phyloP scores from a whole-genome alignment of 2,329 filamentous ascomycete species.

The Calonectria pauciramosa region DNA sequence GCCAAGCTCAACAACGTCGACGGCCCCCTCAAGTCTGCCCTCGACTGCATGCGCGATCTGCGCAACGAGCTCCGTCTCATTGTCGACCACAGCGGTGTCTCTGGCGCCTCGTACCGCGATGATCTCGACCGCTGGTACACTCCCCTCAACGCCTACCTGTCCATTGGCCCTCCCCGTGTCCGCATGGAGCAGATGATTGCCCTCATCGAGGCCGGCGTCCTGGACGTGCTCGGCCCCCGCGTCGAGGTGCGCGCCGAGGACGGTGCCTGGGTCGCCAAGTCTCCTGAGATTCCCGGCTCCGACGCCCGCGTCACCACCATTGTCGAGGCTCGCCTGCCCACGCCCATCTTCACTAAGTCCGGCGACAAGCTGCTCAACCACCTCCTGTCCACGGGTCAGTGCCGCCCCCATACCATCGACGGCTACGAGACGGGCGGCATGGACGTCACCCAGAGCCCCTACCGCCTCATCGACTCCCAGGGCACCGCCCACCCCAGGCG shows the following conservation, averaged over 20 bases:
- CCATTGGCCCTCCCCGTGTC: not conserved
- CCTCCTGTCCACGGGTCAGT: not conserved
- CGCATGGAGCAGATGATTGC: conserved; percentile 11
- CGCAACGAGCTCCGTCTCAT: conserved; percentile 10
- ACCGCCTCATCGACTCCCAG: not conserved
- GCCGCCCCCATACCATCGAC: not conserved
- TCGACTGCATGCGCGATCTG: conserved; percentile 10
- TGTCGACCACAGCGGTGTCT: not conserved
- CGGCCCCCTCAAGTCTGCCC: not conserved
- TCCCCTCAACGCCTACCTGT: not conserved
- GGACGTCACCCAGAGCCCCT: conserved; percentile 5
- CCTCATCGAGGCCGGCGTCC: not conserved
- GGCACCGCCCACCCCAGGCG: not conserved
- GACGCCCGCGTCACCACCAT: not conserved
- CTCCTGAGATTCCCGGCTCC: not conserved
- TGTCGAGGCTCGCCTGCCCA: not conserved
- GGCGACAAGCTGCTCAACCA: not conserved
- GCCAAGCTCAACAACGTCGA: conserved; percentile 2
- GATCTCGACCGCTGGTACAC: conserved; percentile 5
- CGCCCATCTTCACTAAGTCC: not conserved
- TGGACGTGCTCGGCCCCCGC: not conserved
- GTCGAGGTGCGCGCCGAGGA: not conserved
- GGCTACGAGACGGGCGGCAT: conserved; percentile 3
- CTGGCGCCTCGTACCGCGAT: not conserved
- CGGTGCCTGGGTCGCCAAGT: not conserved